phyloP scores from a whole-genome alignment of 2,329 filamentous ascomycete genomes.

The Diplodia sapinea region DNA sequence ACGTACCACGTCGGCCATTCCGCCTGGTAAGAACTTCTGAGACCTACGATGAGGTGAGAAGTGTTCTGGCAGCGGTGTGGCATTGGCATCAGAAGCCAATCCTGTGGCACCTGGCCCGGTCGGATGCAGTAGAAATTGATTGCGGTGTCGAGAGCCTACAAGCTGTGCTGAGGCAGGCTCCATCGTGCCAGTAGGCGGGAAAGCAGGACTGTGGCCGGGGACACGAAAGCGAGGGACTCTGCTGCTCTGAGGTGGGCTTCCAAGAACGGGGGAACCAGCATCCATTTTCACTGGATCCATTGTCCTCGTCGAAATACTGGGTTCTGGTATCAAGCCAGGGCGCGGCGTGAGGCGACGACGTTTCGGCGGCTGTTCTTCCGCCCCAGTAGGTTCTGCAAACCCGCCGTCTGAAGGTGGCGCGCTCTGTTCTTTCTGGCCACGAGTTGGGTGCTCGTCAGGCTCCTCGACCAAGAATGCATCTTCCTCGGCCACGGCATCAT shows the following conservation, averaged over 20 bases:
- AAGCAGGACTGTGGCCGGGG: not conserved
- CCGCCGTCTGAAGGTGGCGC: not conserved
- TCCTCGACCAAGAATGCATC: not conserved
- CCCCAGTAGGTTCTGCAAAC: no score
- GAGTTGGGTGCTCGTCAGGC: not conserved
- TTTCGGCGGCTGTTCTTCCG: not conserved
- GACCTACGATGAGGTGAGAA: slow-evolving; percentile 61
- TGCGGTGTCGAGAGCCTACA: slow-evolving; percentile 6
- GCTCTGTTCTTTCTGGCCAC: not conserved
- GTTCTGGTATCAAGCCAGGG: not conserved
- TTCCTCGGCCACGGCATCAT: slow-evolving; percentile 16
- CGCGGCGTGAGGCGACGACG: not conserved
- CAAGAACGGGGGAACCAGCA: not conserved
- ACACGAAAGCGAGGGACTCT: slow-evolving; percentile 5
- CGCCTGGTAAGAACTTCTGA: slow-evolving; percentile 56
- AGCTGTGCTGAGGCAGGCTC: not conserved
- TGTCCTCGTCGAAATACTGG: not conserved
- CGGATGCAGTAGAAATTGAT: slow-evolving; percentile 25
- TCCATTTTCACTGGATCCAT: not conserved
- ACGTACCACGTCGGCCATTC: slow-evolving; percentile 57
- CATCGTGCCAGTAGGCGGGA: not conserved
- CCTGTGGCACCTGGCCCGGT: not conserved
- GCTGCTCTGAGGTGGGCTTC: slow-evolving; percentile 5
- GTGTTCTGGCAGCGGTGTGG: slow-evolving; percentile 54
- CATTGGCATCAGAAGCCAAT: not conserved